Conservation (phyloP, 164 flowering plant genomes). For the Euptelea pleiosperma region DNA sequence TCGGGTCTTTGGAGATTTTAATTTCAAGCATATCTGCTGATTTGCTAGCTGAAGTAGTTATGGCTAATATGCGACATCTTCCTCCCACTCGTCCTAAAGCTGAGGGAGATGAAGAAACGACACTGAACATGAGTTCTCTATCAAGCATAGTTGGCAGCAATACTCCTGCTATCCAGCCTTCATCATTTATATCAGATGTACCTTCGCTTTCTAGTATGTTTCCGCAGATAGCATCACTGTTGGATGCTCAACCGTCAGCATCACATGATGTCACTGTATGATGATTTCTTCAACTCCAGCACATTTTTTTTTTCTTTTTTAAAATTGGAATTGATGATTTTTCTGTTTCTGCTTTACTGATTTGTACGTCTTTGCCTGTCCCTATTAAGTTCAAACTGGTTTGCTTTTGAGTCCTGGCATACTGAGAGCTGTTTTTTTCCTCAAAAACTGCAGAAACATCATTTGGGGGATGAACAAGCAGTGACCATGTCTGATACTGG, state of each 20-base stretch:
- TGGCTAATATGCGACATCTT: conserved; percentile 78
- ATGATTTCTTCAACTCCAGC: neutral
- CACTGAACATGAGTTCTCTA: conserved; percentile 22
- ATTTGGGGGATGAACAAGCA: conserved; percentile 29
- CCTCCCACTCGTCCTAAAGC: conserved; percentile 45
- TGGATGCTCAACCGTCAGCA: conserved; percentile 25
- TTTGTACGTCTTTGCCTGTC: neutral
- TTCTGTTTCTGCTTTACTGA: neutral
- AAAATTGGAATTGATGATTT: neutral
- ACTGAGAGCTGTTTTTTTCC: conserved; percentile 8
- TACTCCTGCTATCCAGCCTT: conserved; percentile 34
- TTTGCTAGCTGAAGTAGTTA: conserved; percentile 90
- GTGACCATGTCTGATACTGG: conserved; percentile 18
- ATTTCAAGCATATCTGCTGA: conserved; percentile 92
- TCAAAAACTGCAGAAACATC: conserved; percentile 32
- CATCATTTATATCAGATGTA: conserved; percentile 44
- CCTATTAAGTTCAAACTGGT: neutral
- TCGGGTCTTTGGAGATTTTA: conserved; percentile 69
- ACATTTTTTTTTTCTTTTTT: neutral
- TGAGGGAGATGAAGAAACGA: conserved; percentile 52
- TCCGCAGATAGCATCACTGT: conserved; percentile 41
- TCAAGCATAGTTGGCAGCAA: conserved; percentile 35
- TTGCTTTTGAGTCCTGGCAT: neutral
- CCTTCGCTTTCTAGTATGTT: conserved; percentile 46
- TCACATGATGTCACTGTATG: conserved; percentile 35